These are phyloP conservation scores for Quercus tomentella DNA, from an alignment of 331 rosid species.

Conservation along the genomic window DNA sequence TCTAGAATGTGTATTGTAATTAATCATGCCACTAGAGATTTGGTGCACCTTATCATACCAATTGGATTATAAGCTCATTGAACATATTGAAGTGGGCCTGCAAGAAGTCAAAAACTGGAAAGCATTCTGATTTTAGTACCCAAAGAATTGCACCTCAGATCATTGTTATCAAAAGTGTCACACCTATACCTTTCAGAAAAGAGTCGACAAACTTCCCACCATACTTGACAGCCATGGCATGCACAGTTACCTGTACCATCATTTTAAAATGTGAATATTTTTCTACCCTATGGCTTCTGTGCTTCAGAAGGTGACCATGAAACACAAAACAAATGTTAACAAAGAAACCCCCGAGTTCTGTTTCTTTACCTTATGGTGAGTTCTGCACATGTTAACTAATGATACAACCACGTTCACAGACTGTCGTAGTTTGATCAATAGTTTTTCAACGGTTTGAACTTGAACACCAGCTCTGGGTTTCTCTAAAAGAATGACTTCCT, in stretches of 20 bases:
- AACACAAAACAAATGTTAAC: neutral
- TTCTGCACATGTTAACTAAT: constrained; percentile 32
- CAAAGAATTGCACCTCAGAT: neutral
- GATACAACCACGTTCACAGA: constrained; percentile 41
- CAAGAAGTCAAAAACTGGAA: constrained; percentile 42
- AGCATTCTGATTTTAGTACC: neutral
- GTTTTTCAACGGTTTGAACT: constrained; percentile 15
- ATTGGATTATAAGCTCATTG: constrained; percentile 24
- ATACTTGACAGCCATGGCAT: constrained; percentile 40
- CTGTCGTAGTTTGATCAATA: constrained; percentile 23
- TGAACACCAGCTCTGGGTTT: constrained; percentile 18
- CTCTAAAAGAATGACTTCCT: constrained; percentile 17
- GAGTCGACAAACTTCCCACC: constrained; percentile 40
- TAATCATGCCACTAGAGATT: neutral
- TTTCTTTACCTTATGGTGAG: constrained; percentile 28
- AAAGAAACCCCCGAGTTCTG: neutral
- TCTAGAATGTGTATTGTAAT: neutral
- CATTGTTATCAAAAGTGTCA: neutral
- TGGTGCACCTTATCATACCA: constrained; percentile 23
- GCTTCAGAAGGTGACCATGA: neutral
- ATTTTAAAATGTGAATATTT: constrained; percentile 4
- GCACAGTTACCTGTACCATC: constrained; percentile 29
- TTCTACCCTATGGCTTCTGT: neutral
- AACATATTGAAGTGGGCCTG: constrained; percentile 28
- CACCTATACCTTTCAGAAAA: constrained; percentile 32